Evolutionary conservation across 352 stramenopile genomes (phyloP).

Genomic region (Bremia lactucae): DNA sequence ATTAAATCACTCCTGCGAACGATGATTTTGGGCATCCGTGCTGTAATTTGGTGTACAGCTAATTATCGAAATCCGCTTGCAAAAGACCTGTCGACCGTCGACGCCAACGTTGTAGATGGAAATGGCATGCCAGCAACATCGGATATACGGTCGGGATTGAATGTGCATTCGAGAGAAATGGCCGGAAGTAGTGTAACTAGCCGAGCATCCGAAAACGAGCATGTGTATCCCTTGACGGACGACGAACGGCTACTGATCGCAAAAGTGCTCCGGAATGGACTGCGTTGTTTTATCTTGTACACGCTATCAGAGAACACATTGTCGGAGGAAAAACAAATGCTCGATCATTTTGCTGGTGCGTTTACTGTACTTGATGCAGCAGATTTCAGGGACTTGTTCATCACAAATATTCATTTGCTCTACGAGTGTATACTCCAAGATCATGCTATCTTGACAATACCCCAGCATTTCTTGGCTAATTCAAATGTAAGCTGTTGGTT

Average conservation of each 20-base stretch:
- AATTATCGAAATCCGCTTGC: constrained; percentile 87
- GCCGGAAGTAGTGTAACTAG: constrained; percentile 7
- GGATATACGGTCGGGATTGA: constrained; percentile 10
- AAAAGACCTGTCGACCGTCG: constrained; percentile 72
- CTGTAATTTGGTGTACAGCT: constrained; percentile 95
- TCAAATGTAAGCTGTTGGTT: constrained; percentile 91
- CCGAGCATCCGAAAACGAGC: constrained; percentile 19
- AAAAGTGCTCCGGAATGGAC: constrained; percentile 88
- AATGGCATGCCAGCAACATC: constrained; percentile 13
- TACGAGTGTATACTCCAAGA: constrained; percentile 91
- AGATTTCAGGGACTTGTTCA: constrained; percentile 88
- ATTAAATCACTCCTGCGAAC: constrained; percentile 91
- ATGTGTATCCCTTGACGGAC: constrained; percentile 83
- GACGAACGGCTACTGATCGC: constrained; percentile 89
- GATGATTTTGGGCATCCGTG: constrained; percentile 97
- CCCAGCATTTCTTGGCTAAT: constrained; percentile 91
- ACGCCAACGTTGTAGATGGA: constrained; percentile 35
- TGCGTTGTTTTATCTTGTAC: constrained; percentile 92
- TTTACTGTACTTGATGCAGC: constrained; percentile 94
- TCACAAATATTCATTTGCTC: constrained; percentile 84
- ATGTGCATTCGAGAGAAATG: constrained; percentile 12
- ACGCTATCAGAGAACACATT: constrained; percentile 80
- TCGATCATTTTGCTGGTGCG: constrained; percentile 93
- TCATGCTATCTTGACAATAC: constrained; percentile 88
- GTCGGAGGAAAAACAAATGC: constrained; percentile 90